Evolutionary conservation across 1,139 yeast species (phyloP), one percentile per base, ranked within the genome.

Genomic region (Yamadazyma buinensis): DNA sequence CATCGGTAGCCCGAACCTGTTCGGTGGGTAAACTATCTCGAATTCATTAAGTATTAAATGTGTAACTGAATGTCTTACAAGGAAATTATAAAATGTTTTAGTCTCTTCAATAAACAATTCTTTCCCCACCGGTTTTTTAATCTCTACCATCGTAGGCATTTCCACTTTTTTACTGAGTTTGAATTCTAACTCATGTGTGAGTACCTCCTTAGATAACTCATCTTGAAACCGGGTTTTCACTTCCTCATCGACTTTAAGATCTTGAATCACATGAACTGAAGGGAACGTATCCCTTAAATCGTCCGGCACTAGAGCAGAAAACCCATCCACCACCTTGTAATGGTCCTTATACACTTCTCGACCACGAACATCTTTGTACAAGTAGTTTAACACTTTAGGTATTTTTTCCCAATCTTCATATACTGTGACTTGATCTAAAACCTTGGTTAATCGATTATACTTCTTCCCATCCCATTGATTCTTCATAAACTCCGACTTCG

Each of bases 1-100:
- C 2, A 57, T 39, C 0, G 73, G 72, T 7, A 43, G 38, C 1
- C 69, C 74, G 32, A 49, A 53, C 23, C 59, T 46, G 25, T 56
- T 56, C 2, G 69, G 55, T 7, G 60, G 59, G 38, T 61, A 65
- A 2, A 54, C 24, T 7, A 59, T 67, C 33, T 66, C 72, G 19
- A 67, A 45, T 2, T 57, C 55, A 12, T 46, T 55, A 1, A 63
- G 35, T 35, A 64, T 56, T 5, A 51, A 29, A 8, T 49, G 57
- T 20, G 57, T 44, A 4, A 65, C 33, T 9, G 21, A 32, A 6
- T 33, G 24, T 21, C 52, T 55, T 34, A 57, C 44, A 0, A 37
- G 8, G 32, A 64, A 63, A 3, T 25, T 23, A 43, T 61, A 56
- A 8, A 55, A 41, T 23, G 39, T 30, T n/a, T 32, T 15, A 5